Conservation (phyloP, 495 filamentous ascomycete genomes). For the Xanthoparmelia taractica region DNA sequence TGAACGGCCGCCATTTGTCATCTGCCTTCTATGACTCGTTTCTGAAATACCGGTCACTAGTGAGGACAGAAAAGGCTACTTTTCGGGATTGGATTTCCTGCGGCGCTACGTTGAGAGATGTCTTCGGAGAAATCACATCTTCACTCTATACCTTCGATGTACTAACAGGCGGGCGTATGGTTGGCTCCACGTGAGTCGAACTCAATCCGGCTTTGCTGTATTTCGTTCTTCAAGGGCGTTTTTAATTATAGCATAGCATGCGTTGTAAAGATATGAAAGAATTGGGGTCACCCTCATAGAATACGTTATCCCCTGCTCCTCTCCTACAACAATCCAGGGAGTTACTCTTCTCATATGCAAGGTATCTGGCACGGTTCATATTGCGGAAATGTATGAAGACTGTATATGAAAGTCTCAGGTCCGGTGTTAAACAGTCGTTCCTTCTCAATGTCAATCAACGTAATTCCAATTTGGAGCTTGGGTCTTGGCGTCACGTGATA, state of each 20-base stretch:
- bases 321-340: neutral
- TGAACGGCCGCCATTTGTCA: neutral
- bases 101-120: neutral
- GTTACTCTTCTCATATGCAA: neutral
- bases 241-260: neutral
- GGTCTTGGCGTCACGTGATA: slow-evolving; percentile 12
- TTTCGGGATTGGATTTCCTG: neutral
- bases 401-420: neutral
- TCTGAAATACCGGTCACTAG: neutral
- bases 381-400: neutral
- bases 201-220: neutral
- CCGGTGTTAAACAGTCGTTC: neutral
- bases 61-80: neutral
- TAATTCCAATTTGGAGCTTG: neutral
- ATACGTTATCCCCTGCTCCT: neutral
- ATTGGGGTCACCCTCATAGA: neutral
- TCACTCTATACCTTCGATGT: neutral
- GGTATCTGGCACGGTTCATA: neutral
- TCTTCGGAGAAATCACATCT: neutral
- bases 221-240: neutral
- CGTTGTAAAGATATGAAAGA: neutral
- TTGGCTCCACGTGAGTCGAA: neutral
- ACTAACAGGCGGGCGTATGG: neutral
- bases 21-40: neutral
- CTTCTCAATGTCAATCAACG: too few relatives aligned